A percentile compares a stretch with the other conserved stretches of the same genome.
These are phyloP conservation scores for Lasiosphaeria hispida DNA, from an alignment of 495 filamentous ascomycete genomes.

Conservation along the genomic window DNA sequence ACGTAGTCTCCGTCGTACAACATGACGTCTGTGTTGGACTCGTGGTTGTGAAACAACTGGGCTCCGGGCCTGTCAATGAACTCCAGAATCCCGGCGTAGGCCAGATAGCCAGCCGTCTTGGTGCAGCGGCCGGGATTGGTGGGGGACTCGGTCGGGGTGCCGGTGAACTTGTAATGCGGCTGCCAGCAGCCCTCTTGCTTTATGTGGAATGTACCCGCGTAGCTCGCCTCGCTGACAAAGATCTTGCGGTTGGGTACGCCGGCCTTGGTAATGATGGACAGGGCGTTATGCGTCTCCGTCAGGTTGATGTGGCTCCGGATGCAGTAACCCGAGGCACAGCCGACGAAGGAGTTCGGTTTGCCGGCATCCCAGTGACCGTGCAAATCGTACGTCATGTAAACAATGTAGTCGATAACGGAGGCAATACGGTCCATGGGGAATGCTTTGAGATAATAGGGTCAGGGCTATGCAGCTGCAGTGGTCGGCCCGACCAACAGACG, in stretches of 20 bases:
- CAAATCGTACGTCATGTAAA: no score
- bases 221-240: slow-evolving; percentile 33
- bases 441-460: no score
- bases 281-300: slow-evolving; percentile 39
- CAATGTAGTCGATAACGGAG: no score
- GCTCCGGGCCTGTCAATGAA: slow-evolving; percentile 21
- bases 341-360: no score
- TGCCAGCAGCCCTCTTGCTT: not conserved
- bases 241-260: slow-evolving; percentile 40
- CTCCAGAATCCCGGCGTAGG: slow-evolving; percentile 31
- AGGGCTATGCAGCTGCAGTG: no score
- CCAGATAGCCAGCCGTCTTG: slow-evolving; percentile 30
- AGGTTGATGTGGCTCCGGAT: slow-evolving; percentile 42
- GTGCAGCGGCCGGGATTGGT: slow-evolving; percentile 36
- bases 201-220: slow-evolving; percentile 37
- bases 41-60: not conserved
- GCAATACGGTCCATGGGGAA: no score
- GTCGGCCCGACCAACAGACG: no score
- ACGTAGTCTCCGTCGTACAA: not conserved
- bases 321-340: no score
- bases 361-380: no score
- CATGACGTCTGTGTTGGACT: slow-evolving; percentile 13
- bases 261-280: slow-evolving; percentile 50
- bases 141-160: slow-evolving; percentile 8
- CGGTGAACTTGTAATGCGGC: slow-evolving; percentile 6